A percentile compares a stretch with the other conserved stretches of the same genome.
Conservation (phyloP, 2,329 filamentous ascomycete species). For the Phialophora expanda region DNA sequence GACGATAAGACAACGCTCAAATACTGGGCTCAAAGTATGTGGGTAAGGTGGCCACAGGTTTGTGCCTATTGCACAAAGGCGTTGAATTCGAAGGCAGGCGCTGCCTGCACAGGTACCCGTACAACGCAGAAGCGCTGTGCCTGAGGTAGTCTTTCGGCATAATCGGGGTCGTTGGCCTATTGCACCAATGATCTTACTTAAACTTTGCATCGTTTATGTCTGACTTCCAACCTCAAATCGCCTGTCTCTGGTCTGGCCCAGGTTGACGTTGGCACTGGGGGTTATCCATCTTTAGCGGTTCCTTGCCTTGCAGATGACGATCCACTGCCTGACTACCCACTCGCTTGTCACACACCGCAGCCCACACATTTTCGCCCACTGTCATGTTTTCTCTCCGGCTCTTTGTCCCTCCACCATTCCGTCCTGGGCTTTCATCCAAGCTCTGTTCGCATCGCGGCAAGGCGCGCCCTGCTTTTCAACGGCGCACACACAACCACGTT, state of each 20-base stretch:
- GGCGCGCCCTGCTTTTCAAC: neutral
- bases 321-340: conserved; percentile 11
- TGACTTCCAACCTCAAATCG: conserved; percentile 13
- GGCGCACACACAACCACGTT: neutral
- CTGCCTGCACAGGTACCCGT: neutral
- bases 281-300: conserved; percentile 15
- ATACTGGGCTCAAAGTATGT: neutral
- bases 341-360: conserved; percentile 9
- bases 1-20: neutral
- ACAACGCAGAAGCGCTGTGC: neutral
- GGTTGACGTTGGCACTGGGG: neutral
- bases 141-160: neutral
- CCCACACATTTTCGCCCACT: conserved; percentile 12
- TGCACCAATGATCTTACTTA: conserved; percentile 2
- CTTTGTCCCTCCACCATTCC: neutral
- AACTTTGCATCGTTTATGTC: conserved; percentile 8
- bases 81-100: neutral
- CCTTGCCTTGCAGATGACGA: conserved; percentile 19
- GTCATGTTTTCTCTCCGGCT: neutral
- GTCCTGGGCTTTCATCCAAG: neutral
- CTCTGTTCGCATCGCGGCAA: neutral
- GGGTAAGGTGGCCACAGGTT: neutral
- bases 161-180: conserved; percentile 10
- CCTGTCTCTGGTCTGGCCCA: conserved; percentile 3
- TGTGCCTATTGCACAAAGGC: conserved; percentile 1